Conservation (phyloP, 495 filamentous ascomycete species). For the Pyrenula aspistea region DNA sequence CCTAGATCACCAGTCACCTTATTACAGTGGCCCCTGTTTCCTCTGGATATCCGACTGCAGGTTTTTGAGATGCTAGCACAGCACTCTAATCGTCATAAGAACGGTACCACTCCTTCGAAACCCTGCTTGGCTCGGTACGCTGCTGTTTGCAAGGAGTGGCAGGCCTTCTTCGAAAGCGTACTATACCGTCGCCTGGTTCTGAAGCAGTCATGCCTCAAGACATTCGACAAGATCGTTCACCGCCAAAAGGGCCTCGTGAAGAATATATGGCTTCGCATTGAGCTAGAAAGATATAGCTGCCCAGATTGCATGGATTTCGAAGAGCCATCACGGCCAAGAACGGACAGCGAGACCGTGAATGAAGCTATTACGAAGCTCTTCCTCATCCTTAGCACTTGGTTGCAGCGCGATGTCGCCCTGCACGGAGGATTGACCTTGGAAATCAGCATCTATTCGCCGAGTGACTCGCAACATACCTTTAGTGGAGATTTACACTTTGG, state of each 20-base stretch:
- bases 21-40: constrained; percentile 6
- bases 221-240: constrained; percentile 20
- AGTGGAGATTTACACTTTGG: constrained; percentile 11
- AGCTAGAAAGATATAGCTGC: constrained; percentile 22
- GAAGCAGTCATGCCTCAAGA: constrained; percentile 16
- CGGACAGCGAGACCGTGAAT: constrained; percentile 16
- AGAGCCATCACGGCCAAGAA: constrained; percentile 3
- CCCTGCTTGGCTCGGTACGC: constrained; percentile 15
- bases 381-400: constrained; percentile 22
- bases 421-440: constrained; percentile 22
- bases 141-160: constrained; percentile 27
- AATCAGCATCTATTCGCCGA: constrained; percentile 26
- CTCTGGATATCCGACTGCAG: constrained; percentile 7
- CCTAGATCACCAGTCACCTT: background rate
- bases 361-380: constrained; percentile 21
- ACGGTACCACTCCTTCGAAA: background rate
- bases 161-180: constrained; percentile 21
- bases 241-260: constrained; percentile 21
- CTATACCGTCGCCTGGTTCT: constrained; percentile 27
- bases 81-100: constrained; percentile 9
- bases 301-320: constrained; percentile 13
- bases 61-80: constrained; percentile 12
- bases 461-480: constrained; percentile 19
- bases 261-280: constrained; percentile 26
- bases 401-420: constrained; percentile 7